phyloP scores from a whole-genome alignment of 2,329 filamentous ascomycete species.

The Xylariaceae sp. region DNA sequence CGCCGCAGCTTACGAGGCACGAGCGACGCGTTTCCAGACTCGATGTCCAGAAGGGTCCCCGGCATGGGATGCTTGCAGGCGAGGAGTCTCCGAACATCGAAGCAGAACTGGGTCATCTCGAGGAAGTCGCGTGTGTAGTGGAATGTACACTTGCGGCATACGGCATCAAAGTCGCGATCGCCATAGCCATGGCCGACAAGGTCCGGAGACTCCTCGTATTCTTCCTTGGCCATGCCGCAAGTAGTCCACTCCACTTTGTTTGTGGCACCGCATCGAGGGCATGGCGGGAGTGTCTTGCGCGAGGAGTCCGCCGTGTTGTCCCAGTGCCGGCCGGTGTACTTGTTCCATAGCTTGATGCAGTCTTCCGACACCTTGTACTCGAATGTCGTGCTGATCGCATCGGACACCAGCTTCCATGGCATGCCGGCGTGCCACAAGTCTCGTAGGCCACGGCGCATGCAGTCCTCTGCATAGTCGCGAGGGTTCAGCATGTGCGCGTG shows the following conservation, averaged over 20 bases:
- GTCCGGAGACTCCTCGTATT: conserved; percentile 32
- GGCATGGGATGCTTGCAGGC: conserved; percentile 52
- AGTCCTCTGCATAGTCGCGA: conserved; percentile 67
- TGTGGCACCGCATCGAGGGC: conserved; percentile 46
- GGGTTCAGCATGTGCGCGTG: conserved; percentile 77
- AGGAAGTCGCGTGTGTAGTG: conserved; percentile 53
- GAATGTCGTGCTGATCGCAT: conserved; percentile 55
- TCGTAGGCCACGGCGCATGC: conserved; percentile 51
- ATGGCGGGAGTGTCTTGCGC: conserved; percentile 44
- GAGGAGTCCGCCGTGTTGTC: conserved; percentile 50
- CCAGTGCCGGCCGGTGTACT: conserved; percentile 50
- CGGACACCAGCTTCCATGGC: conserved; percentile 58
- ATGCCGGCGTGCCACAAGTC: conserved; percentile 58
- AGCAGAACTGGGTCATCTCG: conserved; percentile 55
- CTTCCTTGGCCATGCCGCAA: conserved; percentile 35
- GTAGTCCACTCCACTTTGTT: conserved; percentile 57
- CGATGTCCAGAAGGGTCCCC: conserved; percentile 57
- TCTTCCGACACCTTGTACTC: conserved; percentile 46
- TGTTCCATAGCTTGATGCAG: conserved; percentile 44
- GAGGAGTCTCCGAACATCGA: conserved; percentile 49
- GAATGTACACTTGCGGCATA: conserved; percentile 48
- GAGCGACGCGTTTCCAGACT: conserved; percentile 44
- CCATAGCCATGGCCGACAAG: conserved; percentile 54
- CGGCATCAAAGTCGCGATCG: conserved; percentile 47
- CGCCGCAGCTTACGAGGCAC: conserved; percentile 18